Evolutionary conservation across 2,329 filamentous ascomycete genomes (phyloP), one percentile per base, ranked within the genome.

Genomic region (Trichoderma pleuroti): DNA sequence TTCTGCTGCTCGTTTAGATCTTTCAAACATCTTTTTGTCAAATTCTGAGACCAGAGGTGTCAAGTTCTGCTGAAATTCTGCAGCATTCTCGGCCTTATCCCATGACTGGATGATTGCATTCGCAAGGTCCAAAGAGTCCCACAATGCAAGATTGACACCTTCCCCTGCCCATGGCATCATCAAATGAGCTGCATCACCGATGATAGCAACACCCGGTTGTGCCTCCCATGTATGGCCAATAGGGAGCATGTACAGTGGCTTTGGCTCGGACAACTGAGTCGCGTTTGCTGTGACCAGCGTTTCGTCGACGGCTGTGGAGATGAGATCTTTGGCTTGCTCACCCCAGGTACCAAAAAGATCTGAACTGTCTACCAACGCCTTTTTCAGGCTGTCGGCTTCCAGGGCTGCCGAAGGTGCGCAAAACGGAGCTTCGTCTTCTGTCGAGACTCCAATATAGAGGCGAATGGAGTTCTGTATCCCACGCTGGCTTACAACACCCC

Each of bases 151-250:
- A 72, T 88, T 88, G 46, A 87, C 86, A 1, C 86, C 86, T 62
- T 86, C 85, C 4, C 87, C 86, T 0, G 82, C 83, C 70, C 82
- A 84, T 0, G 84, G 84, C 4, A 82, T 82, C 81, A 86, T 85
- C 14, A 87, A 73, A 75, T 88, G 86, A 9, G 86, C 86, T 0
- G 86, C 85, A 73, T 88, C 86, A 4, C 87, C 87, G 21, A 88
- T 76, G 14, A 89, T 76, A 0, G 87, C 86, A 4, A 84, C 78
- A 4, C 85, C 84, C 0, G 78, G 46, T 5, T 77, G 74, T 12
- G 79, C 72, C 6, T 80, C 72, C 85, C 86, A 88, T 0, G 63
- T 63, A 14, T 80, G 72, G 1, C 82, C 82, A 1, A 83, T 72
- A 0, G 86, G 85, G 1, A 88, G 78, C 71, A 81, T 81, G 73